Base-by-base conservation (phyloP, 108 stramenopile genomes). In the Nitzschia sp. region DNA sequence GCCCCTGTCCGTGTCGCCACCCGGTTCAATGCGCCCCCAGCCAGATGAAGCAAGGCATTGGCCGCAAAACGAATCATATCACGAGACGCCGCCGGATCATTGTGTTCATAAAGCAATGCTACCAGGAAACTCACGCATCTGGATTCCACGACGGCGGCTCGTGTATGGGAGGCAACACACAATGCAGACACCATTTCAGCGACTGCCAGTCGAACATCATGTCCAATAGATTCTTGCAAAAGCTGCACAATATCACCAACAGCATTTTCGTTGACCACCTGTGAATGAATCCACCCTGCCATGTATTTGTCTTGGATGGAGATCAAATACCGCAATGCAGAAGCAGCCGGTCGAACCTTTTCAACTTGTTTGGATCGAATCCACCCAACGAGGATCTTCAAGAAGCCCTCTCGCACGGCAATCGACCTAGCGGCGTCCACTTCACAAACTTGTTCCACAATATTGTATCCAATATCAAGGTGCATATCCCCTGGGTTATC, bases 251-350 rank as follows among this genome's bases (percentile, higher is more conserved):
- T 72, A 29, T 73, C 83, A 25, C 52, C 53, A 7, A 87, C 51
- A 8, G 83, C 86, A 10, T 80, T 79, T 55, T 84, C 79, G 53
- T 82, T 84, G 40, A 87, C 83, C 51, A 84, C 76, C 63, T 87
- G 81, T 15, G 86, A 84, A 59, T 87, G 86, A 68, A 87, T 83
- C 86, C 86, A 87, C 1, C 86, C 86, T 41, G 86, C 86, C 71
- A 80, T 82, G 55, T 87, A 87, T 14, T 60, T 71, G 67, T 87
- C 81, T 39, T 81, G 54, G 34, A 76, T 75, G 0, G 79, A 76
- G 26, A 83, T 83, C 10, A 87, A 48, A 63, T 76, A 65, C 12
- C 81, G 79, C 26, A 87, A 53, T 17, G 86, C 68, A 25, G 64
- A 77, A 22, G 74, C 79, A n/a, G 83, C 81, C 8, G 80, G 48